These are phyloP conservation scores for Stagonosporopsis vannaccii DNA, from an alignment of 2,329 filamentous ascomycete genomes.

Conservation along the genomic window DNA sequence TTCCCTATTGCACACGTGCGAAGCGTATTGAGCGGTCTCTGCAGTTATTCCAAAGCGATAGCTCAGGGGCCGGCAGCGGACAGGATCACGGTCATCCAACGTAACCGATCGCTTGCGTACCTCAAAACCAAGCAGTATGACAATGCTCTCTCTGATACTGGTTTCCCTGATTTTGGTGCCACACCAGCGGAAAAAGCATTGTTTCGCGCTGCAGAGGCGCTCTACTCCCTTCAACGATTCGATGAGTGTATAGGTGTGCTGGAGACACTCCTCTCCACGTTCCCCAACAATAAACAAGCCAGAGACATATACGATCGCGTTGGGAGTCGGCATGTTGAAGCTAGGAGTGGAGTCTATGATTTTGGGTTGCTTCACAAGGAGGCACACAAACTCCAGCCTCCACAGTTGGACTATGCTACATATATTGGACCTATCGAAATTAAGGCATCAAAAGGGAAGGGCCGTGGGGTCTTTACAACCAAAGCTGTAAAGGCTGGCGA, in stretches of 20 bases:
- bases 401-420: conserved; percentile 57
- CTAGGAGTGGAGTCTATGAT: conserved; percentile 49
- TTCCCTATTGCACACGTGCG: not conserved
- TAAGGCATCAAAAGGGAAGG: conserved; percentile 47
- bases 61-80: not conserved
- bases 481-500: conserved; percentile 48
- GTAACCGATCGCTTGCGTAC: conserved; percentile 49
- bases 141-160: conserved; percentile 43
- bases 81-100: conserved; percentile 28
- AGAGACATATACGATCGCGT: conserved; percentile 22
- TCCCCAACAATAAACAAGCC: conserved; percentile 46
- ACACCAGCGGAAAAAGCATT: conserved; percentile 51
- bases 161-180: conserved; percentile 17
- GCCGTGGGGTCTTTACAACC: conserved; percentile 61
- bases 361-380: conserved; percentile 41
- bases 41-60: not conserved
- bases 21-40: not conserved
- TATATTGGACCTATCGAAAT: conserved; percentile 55
- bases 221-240: conserved; percentile 53
- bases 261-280: conserved; percentile 31
- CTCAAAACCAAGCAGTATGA: conserved; percentile 47
- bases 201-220: conserved; percentile 54
- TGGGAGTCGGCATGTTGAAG: conserved; percentile 41
- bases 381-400: conserved; percentile 50
- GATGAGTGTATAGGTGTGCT: conserved; percentile 46